Evolutionary conservation across 805 yeast species (phyloP), one percentile per base, ranked within the genome.

Genomic region (Nakazawaea sp.): DNA sequence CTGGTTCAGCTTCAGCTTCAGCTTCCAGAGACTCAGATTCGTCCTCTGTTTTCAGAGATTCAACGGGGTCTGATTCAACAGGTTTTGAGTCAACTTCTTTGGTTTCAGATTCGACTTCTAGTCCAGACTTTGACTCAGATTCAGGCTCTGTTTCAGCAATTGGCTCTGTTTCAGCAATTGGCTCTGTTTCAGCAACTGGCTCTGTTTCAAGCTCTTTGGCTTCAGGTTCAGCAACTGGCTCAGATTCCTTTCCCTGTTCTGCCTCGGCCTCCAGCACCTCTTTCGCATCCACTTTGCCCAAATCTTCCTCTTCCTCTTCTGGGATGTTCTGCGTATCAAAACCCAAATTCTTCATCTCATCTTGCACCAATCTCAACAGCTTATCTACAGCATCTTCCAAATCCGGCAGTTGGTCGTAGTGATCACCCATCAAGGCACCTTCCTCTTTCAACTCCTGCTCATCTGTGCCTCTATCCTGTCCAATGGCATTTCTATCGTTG

Each of bases 381-480:
- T 58, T 61, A 37, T 64, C 63, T 33, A 71, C 65, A 50, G 75
- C 72, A 31, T 61, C 65, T 45, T 73, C 78, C 37, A 72, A 62
- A 36, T 64, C 66, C 25, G 66, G 65, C 43, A 70, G 63, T 34
- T 64, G 68, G 5, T 65, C 59, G 43, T 65, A 71, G 25, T 38
- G 29, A 33, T 73, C 78, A 43, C 68, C 78, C 23, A 70, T 56
- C 40, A 77, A 58, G 0, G 77, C 84, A 32, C 83, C 84, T 47
- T 73, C 82, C 37, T 65, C 57, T 25, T 62, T 68, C 44, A 77
- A 61, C 31, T 68, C 76, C 2, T 53, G 50, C n/a, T 66, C 53
- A 24, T 37, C 43, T 6, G 28, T 27, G 26, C 44, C 45, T 27
- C 45, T 28, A 18, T 55, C 55, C 18, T 36, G 40, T 3, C 54